Evolutionary conservation across 352 stramenopile genomes (phyloP).

Genomic region (Plasmopara muralis): DNA sequence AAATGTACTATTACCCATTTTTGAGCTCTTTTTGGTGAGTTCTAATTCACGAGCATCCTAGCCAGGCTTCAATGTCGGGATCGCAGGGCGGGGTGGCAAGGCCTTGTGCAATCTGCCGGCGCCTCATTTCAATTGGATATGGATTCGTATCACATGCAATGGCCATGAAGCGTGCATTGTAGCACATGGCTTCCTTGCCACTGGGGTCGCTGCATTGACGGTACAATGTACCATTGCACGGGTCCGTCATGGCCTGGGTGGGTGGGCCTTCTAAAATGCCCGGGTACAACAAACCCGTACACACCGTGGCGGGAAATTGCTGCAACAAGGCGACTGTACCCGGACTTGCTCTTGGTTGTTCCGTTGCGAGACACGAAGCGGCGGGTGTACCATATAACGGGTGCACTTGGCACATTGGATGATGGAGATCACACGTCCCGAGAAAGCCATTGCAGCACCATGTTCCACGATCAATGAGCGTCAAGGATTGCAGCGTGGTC

Average conservation of each 20-base stretch:
- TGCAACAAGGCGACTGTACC: conserved; percentile 17
- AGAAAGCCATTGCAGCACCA: conserved; percentile 35
- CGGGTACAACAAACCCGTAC: conserved; percentile 11
- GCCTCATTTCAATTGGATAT: conserved; percentile 22
- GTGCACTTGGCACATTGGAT: conserved; percentile 19
- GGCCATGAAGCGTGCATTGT: conserved; percentile 25
- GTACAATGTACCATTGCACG: conserved; percentile 38
- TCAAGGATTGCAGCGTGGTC: conserved; percentile 14
- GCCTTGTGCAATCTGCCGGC: conserved; percentile 15
- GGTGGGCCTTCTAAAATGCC: conserved; percentile 11
- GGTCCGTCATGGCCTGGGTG: conserved; percentile 14
- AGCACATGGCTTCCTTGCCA: conserved; percentile 27
- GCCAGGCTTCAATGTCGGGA: conserved; percentile 21
- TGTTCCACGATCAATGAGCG: conserved; percentile 10
- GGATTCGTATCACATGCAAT: conserved; percentile 22
- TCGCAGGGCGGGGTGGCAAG: conserved; percentile 16
- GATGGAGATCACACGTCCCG: conserved; percentile 10
- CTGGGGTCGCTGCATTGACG: conserved; percentile 19
- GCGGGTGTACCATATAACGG: conserved; percentile 18
- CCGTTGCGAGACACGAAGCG: conserved; percentile 10
- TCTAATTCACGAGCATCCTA: conserved; percentile 13
- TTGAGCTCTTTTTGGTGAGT: too few species aligned
- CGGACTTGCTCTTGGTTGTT: conserved; percentile 5
- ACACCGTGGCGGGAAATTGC: conserved; percentile 19
- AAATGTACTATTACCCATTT: too few species aligned